phyloP scores from a whole-genome alignment of 108 stramenopile species.

The Stephanodiscus minutulus region DNA sequence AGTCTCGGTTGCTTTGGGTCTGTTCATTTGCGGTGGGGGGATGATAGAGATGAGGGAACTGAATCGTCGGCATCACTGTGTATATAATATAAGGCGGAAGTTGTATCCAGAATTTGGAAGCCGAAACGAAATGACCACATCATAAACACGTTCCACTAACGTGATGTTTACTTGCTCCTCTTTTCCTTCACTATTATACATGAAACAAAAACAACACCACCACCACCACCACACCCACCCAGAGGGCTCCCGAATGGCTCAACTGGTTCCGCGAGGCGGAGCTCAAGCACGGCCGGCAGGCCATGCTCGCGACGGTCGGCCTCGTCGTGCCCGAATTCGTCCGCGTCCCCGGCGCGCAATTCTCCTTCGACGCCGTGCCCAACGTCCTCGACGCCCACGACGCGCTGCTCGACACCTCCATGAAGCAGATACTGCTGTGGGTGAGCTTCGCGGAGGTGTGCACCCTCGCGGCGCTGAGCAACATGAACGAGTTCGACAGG shows the following conservation, averaged over 20 bases:
- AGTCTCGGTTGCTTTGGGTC: too few species aligned
- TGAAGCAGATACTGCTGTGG: conserved; percentile 84
- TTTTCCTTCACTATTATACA: too few species aligned
- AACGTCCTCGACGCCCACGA: conserved; percentile 85
- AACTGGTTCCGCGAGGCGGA: conserved; percentile 91
- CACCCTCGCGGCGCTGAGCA: conserved; percentile 61
- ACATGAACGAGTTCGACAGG: conserved; percentile 71
- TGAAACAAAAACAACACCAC: not conserved
- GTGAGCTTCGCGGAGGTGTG: conserved; percentile 68
- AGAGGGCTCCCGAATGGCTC: conserved; percentile 61
- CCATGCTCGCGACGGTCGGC: conserved; percentile 90
- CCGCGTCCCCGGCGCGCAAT: conserved; percentile 84
- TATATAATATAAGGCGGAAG: too few species aligned
- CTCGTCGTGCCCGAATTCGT: conserved; percentile 83
- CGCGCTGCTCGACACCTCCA: conserved; percentile 63
- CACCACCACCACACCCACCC: not conserved
- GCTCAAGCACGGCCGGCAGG: conserved; percentile 81
- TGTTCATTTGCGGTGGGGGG: too few species aligned
- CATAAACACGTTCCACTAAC: too few species aligned
- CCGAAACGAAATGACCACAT: too few species aligned
- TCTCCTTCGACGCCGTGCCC: conserved; percentile 85
- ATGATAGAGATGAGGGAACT: too few species aligned
- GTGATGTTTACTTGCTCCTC: too few species aligned
- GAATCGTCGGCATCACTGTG: too few species aligned
- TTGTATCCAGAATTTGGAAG: too few species aligned